Base-by-base conservation (phyloP, 495 filamentous ascomycete genomes). In the Staphylotrichum longicolle region DNA sequence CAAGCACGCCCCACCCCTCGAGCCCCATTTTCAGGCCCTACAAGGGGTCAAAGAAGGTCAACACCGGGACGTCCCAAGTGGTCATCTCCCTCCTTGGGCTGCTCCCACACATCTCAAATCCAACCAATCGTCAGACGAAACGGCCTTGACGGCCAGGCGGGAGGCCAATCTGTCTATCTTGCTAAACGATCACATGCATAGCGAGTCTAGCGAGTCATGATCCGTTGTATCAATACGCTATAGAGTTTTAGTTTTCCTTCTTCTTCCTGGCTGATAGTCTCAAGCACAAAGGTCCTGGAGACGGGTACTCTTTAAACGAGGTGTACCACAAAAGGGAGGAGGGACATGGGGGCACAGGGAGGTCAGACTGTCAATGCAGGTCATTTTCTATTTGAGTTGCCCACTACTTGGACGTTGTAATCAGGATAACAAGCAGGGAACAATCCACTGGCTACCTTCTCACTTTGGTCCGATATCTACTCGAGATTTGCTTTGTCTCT, bases 171-270 rank as follows among this genome's bases (percentile, higher is more conserved):
- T 35, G 35, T 44, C n/a, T 32, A 49, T 56, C 47, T 20, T 41
- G 35, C 53, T 15, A 14, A 44, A 54, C 32, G 49, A 9, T 27
- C 41, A 60, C 50, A 48, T 32, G 50, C 50, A 54, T 35, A 54
- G 41, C 40, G 50, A 47, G 34, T 14, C 41, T 39, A 39, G 58
- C 58, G 35, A 56, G 37, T 49, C 50, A 66, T 62, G 63, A 47
- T 50, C 20, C 47, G 27, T 37, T 68, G 62, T 68, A 65, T 68
- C 64, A 66, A 70, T 65, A 62, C 53, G 56, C 58, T 61, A 62
- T 61, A 66, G 60, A 63, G 37, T 57, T 58, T 66, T 58, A 57
- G 63, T 55, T n/a, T 41, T 58, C 42, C 20, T 61, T 64, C 58
- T 60, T 58, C 52, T 47, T 7, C 37, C 37, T 39, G 20, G 10